phyloP scores from a whole-genome alignment of 108 stramenopile species.

The Cylindrotheca closterium region DNA sequence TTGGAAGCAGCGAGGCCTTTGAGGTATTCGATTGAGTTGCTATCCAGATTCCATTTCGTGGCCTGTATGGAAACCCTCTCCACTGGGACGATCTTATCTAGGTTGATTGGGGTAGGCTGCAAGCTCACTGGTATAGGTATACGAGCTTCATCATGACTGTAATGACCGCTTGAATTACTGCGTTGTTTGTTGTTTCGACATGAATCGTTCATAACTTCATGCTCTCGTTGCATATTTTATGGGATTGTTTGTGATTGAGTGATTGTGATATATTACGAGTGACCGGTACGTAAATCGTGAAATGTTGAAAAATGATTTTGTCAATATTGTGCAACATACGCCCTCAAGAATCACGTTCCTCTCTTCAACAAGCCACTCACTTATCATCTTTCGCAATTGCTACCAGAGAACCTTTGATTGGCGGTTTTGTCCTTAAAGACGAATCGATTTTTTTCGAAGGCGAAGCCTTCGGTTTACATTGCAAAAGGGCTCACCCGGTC shows the following conservation, averaged over 20 bases:
- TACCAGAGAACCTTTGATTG: too few species aligned
- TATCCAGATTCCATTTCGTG: slow-evolving; percentile 6
- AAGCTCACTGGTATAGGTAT: background rate
- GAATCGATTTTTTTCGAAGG: too few species aligned
- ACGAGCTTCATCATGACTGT: background rate
- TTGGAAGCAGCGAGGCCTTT: slow-evolving; percentile 1
- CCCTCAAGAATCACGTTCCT: too few species aligned
- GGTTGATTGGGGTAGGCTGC: background rate
- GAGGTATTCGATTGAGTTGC: background rate
- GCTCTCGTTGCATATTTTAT: background rate
- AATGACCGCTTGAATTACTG: background rate
- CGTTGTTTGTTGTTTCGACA: background rate
- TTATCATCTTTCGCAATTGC: too few species aligned
- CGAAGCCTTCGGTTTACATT: too few species aligned
- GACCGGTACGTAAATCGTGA: too few species aligned
- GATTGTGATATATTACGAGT: too few species aligned
- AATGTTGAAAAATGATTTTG: too few species aligned
- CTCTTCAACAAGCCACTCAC: too few species aligned
- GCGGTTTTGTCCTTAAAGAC: too few species aligned
- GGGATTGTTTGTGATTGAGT: background rate
- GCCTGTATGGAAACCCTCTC: background rate
- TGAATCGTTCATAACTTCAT: background rate
- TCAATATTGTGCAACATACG: too few species aligned
- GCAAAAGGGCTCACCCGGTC: too few species aligned
- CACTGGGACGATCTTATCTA: background rate